phyloP scores from a whole-genome alignment of 306 rosid genomes.

The Cucumis sativus region Cucumber_9930_V3 NC_026660.2:25220501-25221000 shows the following conservation, averaged over 20 bases:
- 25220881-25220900: neutral
- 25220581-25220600: too few relatives aligned
- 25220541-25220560: too few relatives aligned
- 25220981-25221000: neutral
- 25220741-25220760: neutral
- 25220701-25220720: too few relatives aligned
- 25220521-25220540: too few relatives aligned
- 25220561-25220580: too few relatives aligned
- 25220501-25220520: too few relatives aligned
- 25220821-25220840: neutral
- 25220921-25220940: slow-evolving; percentile 58
- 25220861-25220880: neutral
- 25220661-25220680: too few relatives aligned
- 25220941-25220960: slow-evolving; percentile 10
- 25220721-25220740: neutral
- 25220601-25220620: too few relatives aligned
- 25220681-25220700: too few relatives aligned
- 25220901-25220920: slow-evolving; percentile 16
- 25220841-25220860: neutral
- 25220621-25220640: too few relatives aligned
- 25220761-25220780: neutral
- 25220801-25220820: neutral
- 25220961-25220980: neutral
- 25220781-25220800: neutral
- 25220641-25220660: too few relatives aligned